Conservation (phyloP, 805 yeast genomes). For the Scheffersomyces ergatensis region DNA sequence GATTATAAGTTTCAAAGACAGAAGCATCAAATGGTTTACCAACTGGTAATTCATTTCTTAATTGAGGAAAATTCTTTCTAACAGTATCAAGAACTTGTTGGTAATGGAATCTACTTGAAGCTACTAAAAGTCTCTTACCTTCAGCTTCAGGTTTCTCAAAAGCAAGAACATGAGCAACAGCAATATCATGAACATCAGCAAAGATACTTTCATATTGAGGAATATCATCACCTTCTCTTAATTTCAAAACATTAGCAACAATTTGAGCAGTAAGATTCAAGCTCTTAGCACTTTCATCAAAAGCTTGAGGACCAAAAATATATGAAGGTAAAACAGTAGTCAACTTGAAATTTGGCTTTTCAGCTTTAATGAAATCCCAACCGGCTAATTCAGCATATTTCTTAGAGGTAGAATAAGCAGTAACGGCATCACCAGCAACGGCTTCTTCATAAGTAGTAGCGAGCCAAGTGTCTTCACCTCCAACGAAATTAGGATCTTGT, state of each 20-base stretch:
- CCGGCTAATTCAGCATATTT: conserved; percentile 26
- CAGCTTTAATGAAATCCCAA: conserved; percentile 23
- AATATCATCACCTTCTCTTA: conserved; percentile 11
- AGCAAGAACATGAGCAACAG: conserved; percentile 26
- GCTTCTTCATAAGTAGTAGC: conserved; percentile 49
- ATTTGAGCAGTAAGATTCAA: conserved; percentile 26
- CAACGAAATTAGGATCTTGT: conserved; percentile 23
- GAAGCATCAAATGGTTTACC: conserved; percentile 34
- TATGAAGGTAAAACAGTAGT: conserved; percentile 17
- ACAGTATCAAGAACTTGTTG: conserved; percentile 19
- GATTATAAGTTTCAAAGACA: conserved; percentile 8
- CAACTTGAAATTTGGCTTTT: conserved; percentile 17
- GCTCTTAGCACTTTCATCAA: conserved; percentile 10
- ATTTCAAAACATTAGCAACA: conserved; percentile 20
- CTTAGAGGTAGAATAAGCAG: conserved; percentile 22
- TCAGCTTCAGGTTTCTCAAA: conserved; percentile 14
- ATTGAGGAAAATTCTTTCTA: conserved; percentile 20
- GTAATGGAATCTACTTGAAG: conserved; percentile 11
- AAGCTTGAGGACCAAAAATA: conserved; percentile 25
- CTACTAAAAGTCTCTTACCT: conserved; percentile 26
- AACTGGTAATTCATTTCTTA: conserved; percentile 35
- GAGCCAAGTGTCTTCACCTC: conserved; percentile 48
- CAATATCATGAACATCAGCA: conserved; percentile 20
- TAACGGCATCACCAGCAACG: background rate
- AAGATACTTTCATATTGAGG: conserved; percentile 7